Percentiles rank a stretch among this genome's conserved stretches.
phyloP scores from a whole-genome alignment of 202 grass and related monocot species.

The Panicum hallii region DNA sequence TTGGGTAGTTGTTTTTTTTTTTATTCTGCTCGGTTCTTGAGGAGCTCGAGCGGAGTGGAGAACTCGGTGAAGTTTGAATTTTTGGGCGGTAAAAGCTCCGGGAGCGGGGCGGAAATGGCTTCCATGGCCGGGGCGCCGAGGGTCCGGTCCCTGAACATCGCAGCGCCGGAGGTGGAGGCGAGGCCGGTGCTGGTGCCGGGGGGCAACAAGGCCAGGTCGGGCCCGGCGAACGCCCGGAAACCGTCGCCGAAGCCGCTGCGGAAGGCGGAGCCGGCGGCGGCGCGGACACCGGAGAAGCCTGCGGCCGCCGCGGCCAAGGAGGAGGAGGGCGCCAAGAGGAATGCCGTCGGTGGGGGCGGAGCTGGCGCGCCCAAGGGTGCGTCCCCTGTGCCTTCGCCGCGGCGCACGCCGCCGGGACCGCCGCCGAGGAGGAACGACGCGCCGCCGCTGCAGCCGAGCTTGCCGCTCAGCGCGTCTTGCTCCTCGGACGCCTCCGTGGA shows the following conservation, averaged over 20 bases:
- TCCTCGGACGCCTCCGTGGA: conserved; percentile 73
- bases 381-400: conserved; percentile 48
- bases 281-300: conserved; percentile 41
- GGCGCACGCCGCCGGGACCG: conserved; percentile 47
- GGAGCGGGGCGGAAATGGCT: conserved; percentile 25
- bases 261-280: conserved; percentile 36
- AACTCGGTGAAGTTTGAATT: conserved; percentile 42
- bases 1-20: background rate
- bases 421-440: conserved; percentile 55
- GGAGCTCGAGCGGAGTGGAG: conserved; percentile 1
- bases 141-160: conserved; percentile 78
- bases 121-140: conserved; percentile 80
- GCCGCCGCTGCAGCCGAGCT: conserved; percentile 51
- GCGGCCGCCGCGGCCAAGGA: background rate
- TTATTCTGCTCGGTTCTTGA: conserved; percentile 21
- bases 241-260: conserved; percentile 52
- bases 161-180: conserved; percentile 55
- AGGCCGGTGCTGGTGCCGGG: conserved; percentile 88
- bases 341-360: background rate
- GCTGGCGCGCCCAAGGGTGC: conserved; percentile 24
- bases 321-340: conserved; percentile 50
- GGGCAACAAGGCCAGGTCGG: conserved; percentile 73
- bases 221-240: conserved; percentile 51
- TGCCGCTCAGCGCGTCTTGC: conserved; percentile 67
- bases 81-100: conserved; percentile 43